phyloP scores from a whole-genome alignment of 306 rosid species.

The Sechiopsis laciniata region DNA sequence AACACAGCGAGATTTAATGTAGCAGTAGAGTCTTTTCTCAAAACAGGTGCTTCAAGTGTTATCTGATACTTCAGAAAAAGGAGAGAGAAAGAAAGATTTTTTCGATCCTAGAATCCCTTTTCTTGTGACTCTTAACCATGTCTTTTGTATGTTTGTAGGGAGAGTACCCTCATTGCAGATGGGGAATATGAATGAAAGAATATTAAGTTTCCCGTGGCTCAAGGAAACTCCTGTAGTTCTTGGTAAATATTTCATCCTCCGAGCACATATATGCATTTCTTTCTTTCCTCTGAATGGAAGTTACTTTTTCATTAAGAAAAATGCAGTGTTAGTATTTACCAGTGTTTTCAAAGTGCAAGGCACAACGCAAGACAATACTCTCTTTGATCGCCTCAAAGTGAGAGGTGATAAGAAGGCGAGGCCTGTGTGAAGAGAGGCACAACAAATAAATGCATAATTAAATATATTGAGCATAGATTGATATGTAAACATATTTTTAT shows the following conservation, averaged over 20 bases:
- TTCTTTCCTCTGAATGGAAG: slow-evolving; percentile 1
- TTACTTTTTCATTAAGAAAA: not conserved
- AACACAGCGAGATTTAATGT: slow-evolving; percentile 81
- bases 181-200: slow-evolving; percentile 71
- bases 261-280: slow-evolving; percentile 6
- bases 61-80: not conserved
- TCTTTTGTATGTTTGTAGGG: slow-evolving; percentile 42
- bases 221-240: slow-evolving; percentile 82
- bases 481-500: too few species aligned
- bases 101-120: slow-evolving; percentile 1
- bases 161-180: slow-evolving; percentile 75
- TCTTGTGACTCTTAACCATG: not conserved
- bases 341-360: too few species aligned
- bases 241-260: slow-evolving; percentile 40
- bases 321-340: not conserved
- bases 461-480: too few species aligned
- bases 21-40: slow-evolving; percentile 80
- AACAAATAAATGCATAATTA: too few species aligned
- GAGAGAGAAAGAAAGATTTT: not conserved
- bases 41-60: slow-evolving; percentile 55
- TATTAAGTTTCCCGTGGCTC: slow-evolving; percentile 80
- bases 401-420: too few species aligned
- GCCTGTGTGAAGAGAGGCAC: too few species aligned
- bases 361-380: too few species aligned
- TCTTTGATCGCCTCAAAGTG: too few species aligned